These are phyloP conservation scores for Geotrichum australiense DNA, from an alignment of 1,139 yeast species.

Conservation along the genomic window DNA sequence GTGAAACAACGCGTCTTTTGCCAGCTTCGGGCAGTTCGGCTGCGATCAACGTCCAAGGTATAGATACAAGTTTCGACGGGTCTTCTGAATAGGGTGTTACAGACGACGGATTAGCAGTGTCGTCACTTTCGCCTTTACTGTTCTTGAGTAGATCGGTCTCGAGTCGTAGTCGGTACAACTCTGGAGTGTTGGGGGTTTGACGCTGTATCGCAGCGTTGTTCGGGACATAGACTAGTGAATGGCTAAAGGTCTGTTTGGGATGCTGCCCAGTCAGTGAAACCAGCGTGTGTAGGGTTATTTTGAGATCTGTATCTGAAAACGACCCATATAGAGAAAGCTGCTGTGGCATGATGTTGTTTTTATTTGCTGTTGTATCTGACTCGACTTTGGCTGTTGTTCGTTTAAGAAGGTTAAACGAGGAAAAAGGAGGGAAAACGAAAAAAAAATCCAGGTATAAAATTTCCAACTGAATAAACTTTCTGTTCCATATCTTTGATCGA, in stretches of 20 bases:
- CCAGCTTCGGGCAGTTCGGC: slow-evolving; percentile 88
- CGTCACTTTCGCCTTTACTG: background rate
- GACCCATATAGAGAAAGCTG: slow-evolving; percentile 33
- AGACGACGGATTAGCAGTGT: background rate
- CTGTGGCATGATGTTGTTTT: slow-evolving; percentile 29
- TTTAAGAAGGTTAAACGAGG: background rate
- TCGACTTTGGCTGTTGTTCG: too few relatives aligned
- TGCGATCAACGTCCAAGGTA: slow-evolving; percentile 57
- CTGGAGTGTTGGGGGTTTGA: slow-evolving; percentile 19
- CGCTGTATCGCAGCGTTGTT: slow-evolving; percentile 19
- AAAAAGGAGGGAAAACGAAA: slow-evolving; percentile 1
- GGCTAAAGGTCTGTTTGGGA: slow-evolving; percentile 27
- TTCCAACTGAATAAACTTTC: background rate
- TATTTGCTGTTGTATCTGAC: too few relatives aligned
- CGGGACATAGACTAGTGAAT: slow-evolving; percentile 32
- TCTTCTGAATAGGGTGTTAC: background rate
- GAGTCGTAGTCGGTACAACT: slow-evolving; percentile 33
- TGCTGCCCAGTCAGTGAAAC: slow-evolving; percentile 35
- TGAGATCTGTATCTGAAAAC: slow-evolving; percentile 29
- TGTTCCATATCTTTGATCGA: background rate
- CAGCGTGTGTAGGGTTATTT: slow-evolving; percentile 32
- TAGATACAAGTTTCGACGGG: slow-evolving; percentile 18
- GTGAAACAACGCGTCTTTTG: slow-evolving; percentile 56
- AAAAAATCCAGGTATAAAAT: background rate
- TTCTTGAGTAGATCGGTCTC: slow-evolving; percentile 15